Conservation (phyloP, 208 protist species). For the Strigomonas culicis region DNA sequence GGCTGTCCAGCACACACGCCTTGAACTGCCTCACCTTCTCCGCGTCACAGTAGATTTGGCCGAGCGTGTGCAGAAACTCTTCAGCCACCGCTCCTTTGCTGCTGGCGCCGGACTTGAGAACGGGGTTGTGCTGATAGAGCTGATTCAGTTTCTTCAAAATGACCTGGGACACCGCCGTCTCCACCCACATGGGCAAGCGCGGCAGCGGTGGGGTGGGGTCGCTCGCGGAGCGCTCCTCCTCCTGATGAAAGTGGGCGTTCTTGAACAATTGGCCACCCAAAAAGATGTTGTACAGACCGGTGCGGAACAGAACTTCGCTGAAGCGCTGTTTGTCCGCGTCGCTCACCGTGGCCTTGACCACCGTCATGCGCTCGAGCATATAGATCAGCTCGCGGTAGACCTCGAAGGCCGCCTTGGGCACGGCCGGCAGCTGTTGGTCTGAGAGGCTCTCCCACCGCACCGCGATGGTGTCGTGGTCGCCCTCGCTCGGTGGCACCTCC, state of each 20-base stretch:
- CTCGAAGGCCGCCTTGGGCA: conserved; percentile 22
- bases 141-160: background rate
- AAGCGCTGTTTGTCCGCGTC: conserved; percentile 33
- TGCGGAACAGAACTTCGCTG: conserved; percentile 19
- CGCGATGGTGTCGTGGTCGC: background rate
- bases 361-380: conserved; percentile 48
- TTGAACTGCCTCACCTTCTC: conserved; percentile 44
- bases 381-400: conserved; percentile 69
- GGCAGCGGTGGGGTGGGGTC: background rate
- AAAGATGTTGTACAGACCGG: conserved; percentile 62
- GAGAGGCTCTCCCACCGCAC: conserved; percentile 17
- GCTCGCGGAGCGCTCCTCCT: too few relatives aligned
- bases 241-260: too few relatives aligned
- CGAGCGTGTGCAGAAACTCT: conserved; percentile 46
- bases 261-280: conserved; percentile 34
- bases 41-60: conserved; percentile 48
- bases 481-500: background rate
- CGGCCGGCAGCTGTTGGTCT: conserved; percentile 18
- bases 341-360: conserved; percentile 28
- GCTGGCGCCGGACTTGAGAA: background rate
- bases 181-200: conserved; percentile 27
- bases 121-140: background rate
- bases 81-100: conserved; percentile 16
- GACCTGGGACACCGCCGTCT: conserved; percentile 22
- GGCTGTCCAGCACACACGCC: conserved; percentile 24